Conservation (phyloP, 2,329 filamentous ascomycete genomes). For the Aspergillus clavatus region DNA sequence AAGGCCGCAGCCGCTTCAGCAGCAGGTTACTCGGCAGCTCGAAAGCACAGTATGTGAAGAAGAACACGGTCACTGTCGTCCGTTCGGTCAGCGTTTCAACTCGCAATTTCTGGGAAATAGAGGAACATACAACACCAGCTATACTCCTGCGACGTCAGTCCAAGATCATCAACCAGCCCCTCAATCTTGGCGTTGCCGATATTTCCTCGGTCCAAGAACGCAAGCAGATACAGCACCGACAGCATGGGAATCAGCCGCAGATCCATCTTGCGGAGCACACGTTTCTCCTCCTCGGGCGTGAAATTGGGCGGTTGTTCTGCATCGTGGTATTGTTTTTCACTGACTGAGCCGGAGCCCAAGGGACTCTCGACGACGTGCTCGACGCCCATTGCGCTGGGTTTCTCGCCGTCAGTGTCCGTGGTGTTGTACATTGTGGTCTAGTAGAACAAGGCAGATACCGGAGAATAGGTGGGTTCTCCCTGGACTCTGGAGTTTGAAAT, state of each 20-base stretch:
- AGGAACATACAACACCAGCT: slow-evolving; percentile 30
- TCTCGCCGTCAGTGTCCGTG: background rate
- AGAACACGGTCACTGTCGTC: slow-evolving; percentile 28
- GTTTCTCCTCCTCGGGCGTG: slow-evolving; percentile 11
- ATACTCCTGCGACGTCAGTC: slow-evolving; percentile 28
- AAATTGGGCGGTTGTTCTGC: background rate
- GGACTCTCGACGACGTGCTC: background rate
- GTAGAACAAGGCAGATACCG: background rate
- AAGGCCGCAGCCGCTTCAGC: slow-evolving; percentile 23
- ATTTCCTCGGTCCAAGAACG: slow-evolving; percentile 33
- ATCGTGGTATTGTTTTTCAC: background rate
- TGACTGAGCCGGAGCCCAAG: background rate
- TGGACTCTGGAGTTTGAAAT: too few relatives aligned
- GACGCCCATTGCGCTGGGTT: background rate
- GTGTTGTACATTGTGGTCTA: background rate
- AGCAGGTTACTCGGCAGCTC: slow-evolving; percentile 23
- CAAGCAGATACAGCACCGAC: slow-evolving; percentile 25
- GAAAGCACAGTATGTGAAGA: slow-evolving; percentile 22
- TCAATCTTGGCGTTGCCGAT: slow-evolving; percentile 35
- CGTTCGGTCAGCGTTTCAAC: background rate
- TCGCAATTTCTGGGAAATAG: background rate
- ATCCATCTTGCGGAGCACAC: slow-evolving; percentile 26
- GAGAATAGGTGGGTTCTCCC: background rate
- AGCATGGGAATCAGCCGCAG: slow-evolving; percentile 25
- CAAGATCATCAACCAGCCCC: slow-evolving; percentile 25